Base-by-base conservation (phyloP, 2,329 filamentous ascomycete species). In the Chaetomium strumarium region DNA sequence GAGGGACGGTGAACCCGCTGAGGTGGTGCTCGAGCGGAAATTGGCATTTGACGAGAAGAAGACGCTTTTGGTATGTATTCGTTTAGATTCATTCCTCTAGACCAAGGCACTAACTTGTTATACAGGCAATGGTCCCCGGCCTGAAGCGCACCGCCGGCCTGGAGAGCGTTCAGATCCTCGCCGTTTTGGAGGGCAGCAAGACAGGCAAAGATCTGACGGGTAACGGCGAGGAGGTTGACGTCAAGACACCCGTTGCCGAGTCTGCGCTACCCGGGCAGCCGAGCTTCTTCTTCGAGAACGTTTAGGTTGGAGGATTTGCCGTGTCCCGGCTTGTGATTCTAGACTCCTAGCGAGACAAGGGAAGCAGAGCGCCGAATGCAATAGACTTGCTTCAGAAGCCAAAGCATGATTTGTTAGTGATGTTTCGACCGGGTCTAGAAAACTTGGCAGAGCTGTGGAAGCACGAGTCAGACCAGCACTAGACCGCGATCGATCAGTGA, bases 201-300 rank as follows among this genome's bases (percentile, higher is more conserved):
- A 76, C 74, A 55, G 85, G 83, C 34, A 70, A 70, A 51, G 73
- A 81, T 34, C 68, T 85, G 63, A 74, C 74, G 13, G 70, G 73
- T 52, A 65, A 62, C 20, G 74, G 70, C 39, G 68, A 71, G 62
- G 80, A 81, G 50, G 81, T 84, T 62, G 79, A 80, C 60, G 74
- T 78, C 57, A 74, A 75, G 59, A 77, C 83, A 2, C 75, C 73
- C 1, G 68, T 74, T 49, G 89, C 88, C 12, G 87, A 88, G 64
- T 77, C 77, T 60, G 90, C 92, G 6, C 83, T 93, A 53, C 92
- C 92, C 13, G 91, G 91, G 1, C 76, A 79, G 59, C 91, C 91
- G 47, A 87, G 81, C 39, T 96, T 95, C 71, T 75, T 81, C 63
- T 95, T 96, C 72, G 85, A 89, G 72, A 96, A 96, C 68, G 78